A percentile compares a stretch with the other conserved stretches of the same genome.
phyloP scores from a whole-genome alignment of 2,329 filamentous ascomycete genomes.

The Colletotrichum tanaceti region DNA sequence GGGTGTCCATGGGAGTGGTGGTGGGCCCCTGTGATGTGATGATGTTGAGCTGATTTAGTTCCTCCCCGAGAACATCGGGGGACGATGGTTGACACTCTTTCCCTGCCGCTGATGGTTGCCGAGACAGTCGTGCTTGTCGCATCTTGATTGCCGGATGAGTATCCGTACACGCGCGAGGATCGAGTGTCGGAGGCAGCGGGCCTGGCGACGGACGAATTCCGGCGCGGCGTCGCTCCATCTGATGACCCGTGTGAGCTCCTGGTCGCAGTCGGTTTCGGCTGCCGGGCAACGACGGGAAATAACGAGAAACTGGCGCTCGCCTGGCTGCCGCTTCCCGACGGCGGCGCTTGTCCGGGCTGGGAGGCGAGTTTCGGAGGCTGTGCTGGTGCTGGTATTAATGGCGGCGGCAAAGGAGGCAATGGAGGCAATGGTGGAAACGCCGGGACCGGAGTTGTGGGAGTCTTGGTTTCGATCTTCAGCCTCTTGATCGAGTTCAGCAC shows the following conservation, averaged over 20 bases:
- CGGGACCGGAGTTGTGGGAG: constrained; percentile 20
- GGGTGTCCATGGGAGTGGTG: constrained; percentile 1
- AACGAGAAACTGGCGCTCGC: not conserved
- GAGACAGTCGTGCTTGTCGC: not conserved
- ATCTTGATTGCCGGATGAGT: not conserved
- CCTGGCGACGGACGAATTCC: constrained; percentile 1
- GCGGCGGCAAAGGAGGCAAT: constrained; percentile 29
- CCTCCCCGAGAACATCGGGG: constrained; percentile 25
- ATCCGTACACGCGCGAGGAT: not conserved
- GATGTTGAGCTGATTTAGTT: not conserved
- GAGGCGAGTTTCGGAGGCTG: not conserved
- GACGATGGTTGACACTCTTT: constrained; percentile 1
- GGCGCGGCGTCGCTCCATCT: not conserved
- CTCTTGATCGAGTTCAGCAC: constrained; percentile 52
- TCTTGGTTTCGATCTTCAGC: constrained; percentile 28
- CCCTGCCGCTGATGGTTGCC: not conserved
- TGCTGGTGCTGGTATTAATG: constrained; percentile 1
- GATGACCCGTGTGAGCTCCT: constrained; percentile 21
- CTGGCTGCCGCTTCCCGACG: constrained; percentile 3
- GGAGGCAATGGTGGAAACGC: constrained; percentile 36
- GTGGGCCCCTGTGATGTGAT: not conserved
- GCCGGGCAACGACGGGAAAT: not conserved
- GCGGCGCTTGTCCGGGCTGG: not conserved
- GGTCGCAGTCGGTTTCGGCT: not conserved
- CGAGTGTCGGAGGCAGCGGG: constrained; percentile 10